phyloP scores from a whole-genome alignment of 306 rosid genomes.

The Cercis canadensis region DNA sequence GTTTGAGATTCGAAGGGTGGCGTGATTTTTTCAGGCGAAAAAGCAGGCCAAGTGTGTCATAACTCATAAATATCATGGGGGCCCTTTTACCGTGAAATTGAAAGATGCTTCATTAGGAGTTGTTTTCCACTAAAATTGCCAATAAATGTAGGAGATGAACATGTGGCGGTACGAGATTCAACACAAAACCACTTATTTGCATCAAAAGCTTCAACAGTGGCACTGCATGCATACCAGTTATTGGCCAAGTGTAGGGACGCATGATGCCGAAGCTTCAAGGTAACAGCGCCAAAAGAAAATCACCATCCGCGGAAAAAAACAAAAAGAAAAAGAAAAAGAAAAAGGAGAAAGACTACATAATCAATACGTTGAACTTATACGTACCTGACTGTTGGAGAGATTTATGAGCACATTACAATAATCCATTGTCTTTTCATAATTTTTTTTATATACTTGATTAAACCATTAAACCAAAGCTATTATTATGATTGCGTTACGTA shows the following conservation, averaged over 20 bases:
- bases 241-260: slow-evolving; percentile 29
- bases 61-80: not conserved
- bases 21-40: not conserved
- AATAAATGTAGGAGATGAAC: not conserved
- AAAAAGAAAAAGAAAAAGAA: not conserved
- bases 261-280: not conserved
- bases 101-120: not conserved
- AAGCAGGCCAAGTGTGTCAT: not conserved
- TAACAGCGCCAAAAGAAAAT: not conserved
- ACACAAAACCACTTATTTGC: not conserved
- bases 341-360: not conserved
- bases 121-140: not conserved
- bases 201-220: not conserved
- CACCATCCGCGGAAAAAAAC: not conserved
- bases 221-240: slow-evolving; percentile 4
- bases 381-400: not conserved
- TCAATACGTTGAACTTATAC: no score
- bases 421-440: no score
- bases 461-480: no score
- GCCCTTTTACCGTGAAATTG: slow-evolving; percentile 12
- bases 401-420: not conserved
- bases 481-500: no score
- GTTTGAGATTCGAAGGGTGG: not conserved
- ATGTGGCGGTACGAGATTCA: slow-evolving; percentile 24
- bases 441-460: not conserved